Conservation (phyloP, 768 basidiomycete genomes). For the Pluteus cervinus region DNA sequence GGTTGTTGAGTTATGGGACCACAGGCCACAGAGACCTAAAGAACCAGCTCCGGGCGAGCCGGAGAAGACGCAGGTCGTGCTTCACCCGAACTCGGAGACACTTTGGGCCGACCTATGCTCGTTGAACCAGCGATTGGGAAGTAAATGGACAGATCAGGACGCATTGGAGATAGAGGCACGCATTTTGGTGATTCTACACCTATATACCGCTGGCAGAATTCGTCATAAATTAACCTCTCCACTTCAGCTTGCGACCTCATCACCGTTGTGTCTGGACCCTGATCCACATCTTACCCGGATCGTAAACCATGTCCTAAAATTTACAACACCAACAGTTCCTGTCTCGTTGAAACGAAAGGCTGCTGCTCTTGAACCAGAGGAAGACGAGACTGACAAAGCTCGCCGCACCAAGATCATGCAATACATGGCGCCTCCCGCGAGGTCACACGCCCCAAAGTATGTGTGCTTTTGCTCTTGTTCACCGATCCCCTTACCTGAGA, state of each 20-base stretch:
- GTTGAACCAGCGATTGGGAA: slow-evolving; percentile 51
- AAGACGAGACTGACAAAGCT: slow-evolving; percentile 70
- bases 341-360: slow-evolving; percentile 75
- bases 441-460: slow-evolving; percentile 46
- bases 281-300: slow-evolving; percentile 72
- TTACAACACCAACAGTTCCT: slow-evolving; percentile 69
- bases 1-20: slow-evolving; percentile 79
- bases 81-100: slow-evolving; percentile 74
- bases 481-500: slow-evolving; percentile 4
- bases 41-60: slow-evolving; percentile 56
- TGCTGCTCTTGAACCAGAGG: slow-evolving; percentile 60
- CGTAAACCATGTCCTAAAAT: slow-evolving; percentile 67
- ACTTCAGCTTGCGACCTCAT: slow-evolving; percentile 61
- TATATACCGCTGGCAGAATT: slow-evolving; percentile 3
- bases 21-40: slow-evolving; percentile 52
- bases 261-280: slow-evolving; percentile 76
- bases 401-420: slow-evolving; percentile 70
- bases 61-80: slow-evolving; percentile 62
- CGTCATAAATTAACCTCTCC: slow-evolving; percentile 7
- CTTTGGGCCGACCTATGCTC: slow-evolving; percentile 76
- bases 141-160: slow-evolving; percentile 65
- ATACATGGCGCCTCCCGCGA: slow-evolving; percentile 65
- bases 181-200: slow-evolving; percentile 45
- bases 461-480: slow-evolving; percentile 9
- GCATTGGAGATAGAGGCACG: slow-evolving; percentile 71